Evolutionary conservation across 805 yeast genomes (phyloP).

Genomic region (Brettanomyces anomalus): DNA sequence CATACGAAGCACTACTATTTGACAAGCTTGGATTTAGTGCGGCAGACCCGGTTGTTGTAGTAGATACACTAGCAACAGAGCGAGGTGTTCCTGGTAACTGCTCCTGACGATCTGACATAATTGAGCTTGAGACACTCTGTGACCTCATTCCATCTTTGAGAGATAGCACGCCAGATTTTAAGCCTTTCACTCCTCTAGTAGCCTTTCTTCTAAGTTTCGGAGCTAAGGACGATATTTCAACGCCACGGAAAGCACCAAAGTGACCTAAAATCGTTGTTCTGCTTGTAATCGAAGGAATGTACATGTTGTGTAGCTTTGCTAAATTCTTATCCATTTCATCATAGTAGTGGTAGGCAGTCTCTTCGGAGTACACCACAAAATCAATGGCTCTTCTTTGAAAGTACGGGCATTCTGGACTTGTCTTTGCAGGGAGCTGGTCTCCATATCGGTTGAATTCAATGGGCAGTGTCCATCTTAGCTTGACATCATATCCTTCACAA

Average conservation of each 20-base stretch:
- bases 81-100: background rate
- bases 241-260: slow-evolving; percentile 70
- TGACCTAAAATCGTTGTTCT: slow-evolving; percentile 44
- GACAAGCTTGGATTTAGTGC: background rate
- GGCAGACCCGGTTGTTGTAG: background rate
- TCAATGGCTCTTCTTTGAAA: slow-evolving; percentile 66
- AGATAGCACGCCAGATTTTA: background rate
- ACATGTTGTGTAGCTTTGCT: slow-evolving; percentile 41
- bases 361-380: slow-evolving; percentile 62
- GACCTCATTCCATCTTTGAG: background rate
- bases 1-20: background rate
- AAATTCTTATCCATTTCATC: slow-evolving; percentile 76
- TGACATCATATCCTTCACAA: slow-evolving; percentile 81
- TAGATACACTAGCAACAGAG: background rate
- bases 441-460: slow-evolving; percentile 41
- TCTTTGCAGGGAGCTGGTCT: slow-evolving; percentile 25
- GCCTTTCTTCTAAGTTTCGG: background rate
- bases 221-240: background rate
- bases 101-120: background rate
- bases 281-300: slow-evolving; percentile 29
- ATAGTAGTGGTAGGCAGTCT: slow-evolving; percentile 53
- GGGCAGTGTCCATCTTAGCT: slow-evolving; percentile 69
- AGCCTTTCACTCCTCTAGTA: background rate
- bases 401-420: slow-evolving; percentile 34
- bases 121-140: background rate